These are phyloP conservation scores for Cunninghamia lanceolata DNA, from an alignment of 75 land plant genomes.

Conservation along the genomic window DNA sequence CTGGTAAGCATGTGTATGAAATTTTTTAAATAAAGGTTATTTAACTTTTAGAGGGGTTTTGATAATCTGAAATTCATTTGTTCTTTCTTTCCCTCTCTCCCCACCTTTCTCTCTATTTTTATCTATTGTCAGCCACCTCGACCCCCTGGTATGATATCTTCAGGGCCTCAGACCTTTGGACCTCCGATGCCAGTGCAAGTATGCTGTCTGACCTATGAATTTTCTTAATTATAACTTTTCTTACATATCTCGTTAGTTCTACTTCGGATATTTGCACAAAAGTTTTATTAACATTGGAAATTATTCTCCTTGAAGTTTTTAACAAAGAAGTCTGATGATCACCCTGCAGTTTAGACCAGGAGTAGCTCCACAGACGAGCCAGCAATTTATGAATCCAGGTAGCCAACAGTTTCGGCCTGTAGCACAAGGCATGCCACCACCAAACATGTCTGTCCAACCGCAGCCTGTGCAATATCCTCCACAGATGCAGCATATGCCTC, in stretches of 20 bases:
- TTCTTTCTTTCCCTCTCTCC: background rate
- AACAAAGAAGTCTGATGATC: background rate
- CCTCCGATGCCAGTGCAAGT: constrained; percentile 41
- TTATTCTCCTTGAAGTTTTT: background rate
- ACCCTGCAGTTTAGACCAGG: constrained; percentile 65
- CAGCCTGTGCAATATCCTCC: constrained; percentile 52
- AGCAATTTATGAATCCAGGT: constrained; percentile 40
- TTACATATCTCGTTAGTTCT: background rate
- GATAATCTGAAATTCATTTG: background rate
- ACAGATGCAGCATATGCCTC: constrained; percentile 44
- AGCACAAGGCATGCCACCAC: constrained; percentile 29
- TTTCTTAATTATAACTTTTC: background rate
- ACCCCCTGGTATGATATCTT: constrained; percentile 25
- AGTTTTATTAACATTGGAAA: background rate
- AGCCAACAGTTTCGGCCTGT: constrained; percentile 52
- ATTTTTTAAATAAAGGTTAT: background rate
- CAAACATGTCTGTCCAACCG: constrained; percentile 33
- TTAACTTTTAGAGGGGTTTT: background rate
- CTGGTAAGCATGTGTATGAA: constrained; percentile 2
- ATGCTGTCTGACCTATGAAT: background rate
- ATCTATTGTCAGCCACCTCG: constrained; percentile 26
- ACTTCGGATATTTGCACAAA: background rate
- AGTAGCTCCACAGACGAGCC: constrained; percentile 38
- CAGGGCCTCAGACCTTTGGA: constrained; percentile 34
- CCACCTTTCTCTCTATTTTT: background rate